These are phyloP conservation scores for Ascochyta fabae DNA, from an alignment of 2,329 filamentous ascomycete species.

Conservation along the genomic window DNA sequence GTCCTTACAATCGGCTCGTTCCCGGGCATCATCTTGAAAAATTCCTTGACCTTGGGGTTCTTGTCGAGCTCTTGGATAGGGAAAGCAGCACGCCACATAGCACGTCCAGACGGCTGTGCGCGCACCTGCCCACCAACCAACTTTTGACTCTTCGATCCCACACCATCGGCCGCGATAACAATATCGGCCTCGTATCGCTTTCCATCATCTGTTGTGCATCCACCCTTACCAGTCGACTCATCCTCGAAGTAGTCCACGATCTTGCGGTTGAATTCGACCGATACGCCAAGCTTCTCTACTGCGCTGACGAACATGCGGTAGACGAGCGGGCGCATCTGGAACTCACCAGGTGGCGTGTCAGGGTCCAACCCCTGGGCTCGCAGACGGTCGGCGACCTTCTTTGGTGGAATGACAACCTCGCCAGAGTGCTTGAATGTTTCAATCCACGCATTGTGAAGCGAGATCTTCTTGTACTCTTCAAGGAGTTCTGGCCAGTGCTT, in stretches of 20 bases:
- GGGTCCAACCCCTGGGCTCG: conserved; percentile 53
- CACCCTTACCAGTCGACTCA: conserved; percentile 46
- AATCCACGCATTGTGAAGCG: conserved; percentile 62
- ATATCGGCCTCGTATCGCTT: conserved; percentile 52
- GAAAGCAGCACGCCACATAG: conserved; percentile 52
- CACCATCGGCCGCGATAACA: conserved; percentile 51
- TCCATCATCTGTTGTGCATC: conserved; percentile 49
- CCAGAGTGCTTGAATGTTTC: conserved; percentile 63
- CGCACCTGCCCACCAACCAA: conserved; percentile 54
- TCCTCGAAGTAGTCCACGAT: conserved; percentile 56
- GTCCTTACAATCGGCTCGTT: conserved; percentile 55
- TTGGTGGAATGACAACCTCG: conserved; percentile 56
- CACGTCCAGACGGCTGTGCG: conserved; percentile 48
- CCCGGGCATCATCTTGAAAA: conserved; percentile 53
- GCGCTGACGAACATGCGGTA: conserved; percentile 63
- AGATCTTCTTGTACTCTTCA: conserved; percentile 59
- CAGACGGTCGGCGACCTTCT: conserved; percentile 59
- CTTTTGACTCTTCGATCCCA: conserved; percentile 55
- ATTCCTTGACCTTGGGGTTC: conserved; percentile 55
- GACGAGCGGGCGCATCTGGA: conserved; percentile 63
- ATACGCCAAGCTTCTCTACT: conserved; percentile 54
- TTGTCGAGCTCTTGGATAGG: conserved; percentile 53
- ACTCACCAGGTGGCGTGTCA: conserved; percentile 60
- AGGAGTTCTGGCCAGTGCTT: conserved; percentile 63
- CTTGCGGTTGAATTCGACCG: conserved; percentile 51